Evolutionary conservation across 306 rosid species (phyloP).

Genomic region (Prunus padus): DNA sequence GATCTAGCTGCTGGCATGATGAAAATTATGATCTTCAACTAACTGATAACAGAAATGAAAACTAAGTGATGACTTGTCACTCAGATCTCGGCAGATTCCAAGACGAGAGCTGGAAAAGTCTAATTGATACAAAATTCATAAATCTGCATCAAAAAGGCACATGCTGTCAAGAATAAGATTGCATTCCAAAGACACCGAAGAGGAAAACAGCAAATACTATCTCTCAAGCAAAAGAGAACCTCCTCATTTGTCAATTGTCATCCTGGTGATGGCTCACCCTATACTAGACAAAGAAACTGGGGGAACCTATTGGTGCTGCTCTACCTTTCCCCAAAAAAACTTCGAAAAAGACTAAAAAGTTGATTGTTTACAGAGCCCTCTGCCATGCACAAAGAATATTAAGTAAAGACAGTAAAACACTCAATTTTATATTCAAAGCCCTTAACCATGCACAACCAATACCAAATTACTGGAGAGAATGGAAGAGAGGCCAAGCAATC

Average conservation of each 20-base stretch:
- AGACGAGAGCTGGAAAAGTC: too few species aligned
- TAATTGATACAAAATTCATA: neutral
- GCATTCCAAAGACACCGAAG: neutral
- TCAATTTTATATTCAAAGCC: neutral
- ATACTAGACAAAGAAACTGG: neutral
- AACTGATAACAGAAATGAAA: neutral
- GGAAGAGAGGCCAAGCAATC: constrained; percentile 4
- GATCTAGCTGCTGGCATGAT: too few species aligned
- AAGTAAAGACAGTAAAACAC: neutral
- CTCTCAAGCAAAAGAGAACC: neutral
- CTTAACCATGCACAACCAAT: constrained; percentile 5
- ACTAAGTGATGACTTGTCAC: neutral
- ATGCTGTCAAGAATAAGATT: neutral
- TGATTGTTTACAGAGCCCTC: neutral
- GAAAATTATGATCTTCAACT: too few species aligned
- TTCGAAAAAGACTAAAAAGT: neutral
- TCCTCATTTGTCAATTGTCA: neutral
- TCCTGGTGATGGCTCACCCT: neutral
- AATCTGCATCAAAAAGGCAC: neutral
- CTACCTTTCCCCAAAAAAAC: neutral
- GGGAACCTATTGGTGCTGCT: neutral
- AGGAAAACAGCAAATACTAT: neutral
- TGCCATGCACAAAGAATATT: constrained; percentile 2
- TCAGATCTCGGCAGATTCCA: neutral
- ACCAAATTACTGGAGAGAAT: neutral